phyloP scores from a whole-genome alignment of 345 rosid genomes.

The Gossypium anomalum region DNA sequence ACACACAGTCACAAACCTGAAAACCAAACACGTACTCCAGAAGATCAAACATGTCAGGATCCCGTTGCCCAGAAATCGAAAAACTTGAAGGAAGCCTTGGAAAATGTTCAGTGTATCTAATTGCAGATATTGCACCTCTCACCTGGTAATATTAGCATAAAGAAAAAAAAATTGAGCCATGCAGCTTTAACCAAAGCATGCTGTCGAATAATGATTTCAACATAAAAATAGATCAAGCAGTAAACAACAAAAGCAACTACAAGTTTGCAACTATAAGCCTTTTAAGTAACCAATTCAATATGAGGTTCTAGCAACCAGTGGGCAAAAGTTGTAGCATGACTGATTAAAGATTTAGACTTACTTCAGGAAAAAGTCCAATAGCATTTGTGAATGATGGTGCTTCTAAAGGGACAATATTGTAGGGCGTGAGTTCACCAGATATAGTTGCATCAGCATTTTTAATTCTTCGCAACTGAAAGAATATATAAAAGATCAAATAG shows the following conservation, averaged over 20 bases:
- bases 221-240: conserved; percentile 1
- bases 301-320: not conserved
- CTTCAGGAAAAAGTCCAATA: conserved; percentile 87
- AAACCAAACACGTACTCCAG: conserved; percentile 87
- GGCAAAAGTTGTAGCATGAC: not conserved
- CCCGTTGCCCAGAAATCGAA: conserved; percentile 70
- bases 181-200: conserved; percentile 14
- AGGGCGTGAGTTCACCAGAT: conserved; percentile 75
- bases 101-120: conserved; percentile 70
- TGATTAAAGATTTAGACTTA: conserved; percentile 35
- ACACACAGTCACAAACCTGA: conserved; percentile 54
- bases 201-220: not conserved
- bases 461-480: conserved; percentile 62
- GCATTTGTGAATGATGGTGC: conserved; percentile 82
- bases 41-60: conserved; percentile 88
- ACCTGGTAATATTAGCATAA: conserved; percentile 45
- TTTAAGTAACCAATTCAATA: not conserved
- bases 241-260: not conserved
- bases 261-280: not conserved
- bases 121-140: conserved; percentile 78
- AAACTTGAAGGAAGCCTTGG: conserved; percentile 73
- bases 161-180: not conserved
- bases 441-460: conserved; percentile 56
- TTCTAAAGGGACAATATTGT: conserved; percentile 90
- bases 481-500: not conserved